phyloP scores from a whole-genome alignment of 805 yeast species.

The Tetrapisispora fleetii region DNA sequence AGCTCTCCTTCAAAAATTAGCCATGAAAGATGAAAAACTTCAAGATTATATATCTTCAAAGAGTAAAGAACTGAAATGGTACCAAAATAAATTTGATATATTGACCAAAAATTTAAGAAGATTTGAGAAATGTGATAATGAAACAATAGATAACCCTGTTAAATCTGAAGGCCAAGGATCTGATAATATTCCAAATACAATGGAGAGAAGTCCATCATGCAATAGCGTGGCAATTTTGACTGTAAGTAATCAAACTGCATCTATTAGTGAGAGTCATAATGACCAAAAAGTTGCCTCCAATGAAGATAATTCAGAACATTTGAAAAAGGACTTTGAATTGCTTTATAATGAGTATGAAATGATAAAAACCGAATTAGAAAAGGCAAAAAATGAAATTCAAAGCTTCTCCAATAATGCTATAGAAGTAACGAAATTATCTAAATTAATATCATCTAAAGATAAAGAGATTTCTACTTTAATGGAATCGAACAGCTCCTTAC shows the following conservation, averaged over 20 bases:
- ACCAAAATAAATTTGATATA: constrained; percentile 51
- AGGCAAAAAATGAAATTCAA: background rate
- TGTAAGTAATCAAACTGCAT: background rate
- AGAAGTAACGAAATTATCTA: background rate
- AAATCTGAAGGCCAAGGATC: constrained; percentile 4
- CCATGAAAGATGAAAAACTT: background rate
- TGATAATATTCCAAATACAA: constrained; percentile 9
- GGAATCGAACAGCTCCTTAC: background rate
- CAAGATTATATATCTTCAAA: constrained; percentile 11
- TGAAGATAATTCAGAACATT: background rate
- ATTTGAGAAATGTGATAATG: constrained; percentile 18
- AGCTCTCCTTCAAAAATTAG: background rate
- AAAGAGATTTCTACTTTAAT: background rate
- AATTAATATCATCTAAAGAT: background rate
- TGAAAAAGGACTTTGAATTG: background rate
- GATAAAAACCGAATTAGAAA: background rate
- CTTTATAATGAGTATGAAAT: background rate
- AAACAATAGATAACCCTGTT: constrained; percentile 19
- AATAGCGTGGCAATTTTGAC: background rate
- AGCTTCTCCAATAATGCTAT: no score
- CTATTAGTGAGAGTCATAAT: background rate
- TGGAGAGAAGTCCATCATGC: background rate
- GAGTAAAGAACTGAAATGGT: constrained; percentile 43
- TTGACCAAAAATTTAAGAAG: constrained; percentile 24
- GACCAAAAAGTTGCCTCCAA: background rate